Base-by-base conservation (phyloP, 2,329 filamentous ascomycete genomes). In the Sarocladiaceae sp. region DNA sequence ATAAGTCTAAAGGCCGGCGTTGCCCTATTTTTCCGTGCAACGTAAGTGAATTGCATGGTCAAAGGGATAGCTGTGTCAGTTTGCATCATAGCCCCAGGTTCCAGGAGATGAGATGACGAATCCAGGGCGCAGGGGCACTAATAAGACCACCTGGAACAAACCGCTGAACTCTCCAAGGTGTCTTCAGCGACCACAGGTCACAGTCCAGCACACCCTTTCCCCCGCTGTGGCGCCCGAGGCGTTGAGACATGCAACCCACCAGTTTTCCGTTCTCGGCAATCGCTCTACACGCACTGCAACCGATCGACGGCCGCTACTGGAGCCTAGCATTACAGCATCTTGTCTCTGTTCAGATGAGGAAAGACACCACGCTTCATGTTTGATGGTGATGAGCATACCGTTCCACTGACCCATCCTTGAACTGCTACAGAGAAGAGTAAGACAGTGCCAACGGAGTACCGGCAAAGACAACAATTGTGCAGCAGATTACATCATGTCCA, bases 221-320 rank as follows among this genome's bases (percentile, higher is more conserved):
- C 37, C 37, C 37, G 29, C 18, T 44, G 28, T 55, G 53, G 54
- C 48, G 25, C 36, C 25, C 22, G 26, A 25, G 35, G 51, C 53
- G 46, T 51, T 47, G 50, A 46, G 42, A 56, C 50, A 52, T 35
- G 39, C 46, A 50, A 29, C 23, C 44, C 44, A 29, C 15, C 26
- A 28, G 44, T n/a, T 48, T 48, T 48, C 44, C 44, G 4, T 31
- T 29, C 44, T 31, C n/a, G 40, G 40, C n/a, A 46, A 46, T 50
- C 47, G 26, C 29, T 42, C 53, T 48, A 33, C 49, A 40, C 52
- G 37, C 49, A 40, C 52, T 54, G 37, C 40, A 40, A 20, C 37
- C 18, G 37, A 40, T 40, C 37, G 37, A 40, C 20, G 17, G n/a
- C n/a, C n/a, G n/a, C n/a, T n/a, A n/a, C n/a, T n/a, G n/a, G n/a